Evolutionary conservation across 805 yeast species (phyloP), one percentile per base, ranked within the genome.

Genomic region (Ogataea angusta): DNA sequence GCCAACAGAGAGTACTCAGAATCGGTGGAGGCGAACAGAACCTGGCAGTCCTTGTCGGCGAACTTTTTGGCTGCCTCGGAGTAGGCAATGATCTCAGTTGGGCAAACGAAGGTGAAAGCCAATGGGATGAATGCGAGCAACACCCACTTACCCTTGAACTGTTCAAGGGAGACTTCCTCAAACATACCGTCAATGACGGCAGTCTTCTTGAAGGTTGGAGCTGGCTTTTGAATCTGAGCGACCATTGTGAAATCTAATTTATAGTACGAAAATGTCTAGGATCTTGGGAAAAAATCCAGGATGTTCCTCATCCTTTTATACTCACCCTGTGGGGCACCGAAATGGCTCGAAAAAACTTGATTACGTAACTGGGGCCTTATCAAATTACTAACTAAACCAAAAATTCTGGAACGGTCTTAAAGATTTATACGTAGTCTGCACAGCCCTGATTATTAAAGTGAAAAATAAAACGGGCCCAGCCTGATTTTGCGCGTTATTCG

Each of bases 91-190:
- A 93, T 90, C 78, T 93, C 98, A 56, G 99, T 93, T 70, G 99
- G 99, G 75, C 99, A 93, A 51, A 93, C 98, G 59, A 93, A 93
- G 47, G 99, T 93, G 90, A 93, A 93, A 38, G 99, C 99, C 79
- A 91, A 75, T 70, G 99, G 99, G 68, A 93, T 84, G 76, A 93
- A 93, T 50, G 95, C 98, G 62, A 93, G 78, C 53, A 93, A 72
- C 56, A 93, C 96, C 95, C 97, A 93, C 73, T 93, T 87, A 64
- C 99, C 99, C 75, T 83, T 83, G 86, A 83, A 93, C 72, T 87
- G 85, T 62, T 91, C 98, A 58, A 93, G 82, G 47, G 95, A 76
- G 58, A 93, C 77, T 63, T 93, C 97, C 76, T 93, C 98, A 66
- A 93, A 91, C 53, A 79, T 75, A 71, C 98, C 98, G 74, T 91